A percentile compares a stretch with the other conserved stretches of the same genome.
phyloP scores from a whole-genome alignment of 257 asterid genomes.

The Forsythia suspensa region DNA sequence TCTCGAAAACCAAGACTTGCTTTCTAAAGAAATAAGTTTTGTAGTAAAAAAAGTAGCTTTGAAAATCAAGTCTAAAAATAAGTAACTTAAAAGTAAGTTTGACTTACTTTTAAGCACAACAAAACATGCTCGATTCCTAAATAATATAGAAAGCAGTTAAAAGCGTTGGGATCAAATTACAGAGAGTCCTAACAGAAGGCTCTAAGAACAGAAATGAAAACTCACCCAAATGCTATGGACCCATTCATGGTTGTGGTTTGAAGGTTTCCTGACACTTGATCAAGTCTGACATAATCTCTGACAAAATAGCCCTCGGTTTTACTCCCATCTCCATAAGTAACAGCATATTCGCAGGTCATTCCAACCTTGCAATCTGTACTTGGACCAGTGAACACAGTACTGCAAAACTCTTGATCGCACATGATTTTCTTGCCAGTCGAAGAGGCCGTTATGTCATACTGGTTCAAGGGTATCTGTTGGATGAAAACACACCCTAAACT shows the following conservation, averaged over 20 bases:
- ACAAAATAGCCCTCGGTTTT: slow-evolving; percentile 85
- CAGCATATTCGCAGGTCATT: slow-evolving; percentile 67
- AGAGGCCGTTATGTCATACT: slow-evolving; percentile 73
- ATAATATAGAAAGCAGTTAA: slow-evolving; percentile 14
- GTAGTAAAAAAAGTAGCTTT: not conserved
- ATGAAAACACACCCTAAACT: slow-evolving; percentile 21
- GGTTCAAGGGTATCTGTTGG: slow-evolving; percentile 68
- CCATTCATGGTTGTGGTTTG: slow-evolving; percentile 73
- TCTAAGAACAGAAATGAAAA: slow-evolving; percentile 23
- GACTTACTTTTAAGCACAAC: not conserved
- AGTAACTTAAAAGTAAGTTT: not conserved
- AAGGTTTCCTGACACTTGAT: slow-evolving; percentile 80
- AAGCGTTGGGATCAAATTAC: slow-evolving; percentile 20
- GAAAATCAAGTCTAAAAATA: not conserved
- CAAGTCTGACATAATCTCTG: slow-evolving; percentile 58
- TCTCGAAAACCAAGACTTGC: too few relatives aligned
- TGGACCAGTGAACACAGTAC: slow-evolving; percentile 43
- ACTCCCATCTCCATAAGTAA: slow-evolving; percentile 94
- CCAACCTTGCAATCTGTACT: slow-evolving; percentile 72
- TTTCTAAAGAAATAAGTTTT: too few relatives aligned
- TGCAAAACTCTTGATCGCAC: slow-evolving; percentile 84
- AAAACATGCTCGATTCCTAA: not conserved
- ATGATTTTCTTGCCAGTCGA: slow-evolving; percentile 61
- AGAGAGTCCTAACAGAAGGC: slow-evolving; percentile 1
- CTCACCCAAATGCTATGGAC: slow-evolving; percentile 92